phyloP scores from a whole-genome alignment of 441 rosid species.

The Syzygium malaccense region DNA sequence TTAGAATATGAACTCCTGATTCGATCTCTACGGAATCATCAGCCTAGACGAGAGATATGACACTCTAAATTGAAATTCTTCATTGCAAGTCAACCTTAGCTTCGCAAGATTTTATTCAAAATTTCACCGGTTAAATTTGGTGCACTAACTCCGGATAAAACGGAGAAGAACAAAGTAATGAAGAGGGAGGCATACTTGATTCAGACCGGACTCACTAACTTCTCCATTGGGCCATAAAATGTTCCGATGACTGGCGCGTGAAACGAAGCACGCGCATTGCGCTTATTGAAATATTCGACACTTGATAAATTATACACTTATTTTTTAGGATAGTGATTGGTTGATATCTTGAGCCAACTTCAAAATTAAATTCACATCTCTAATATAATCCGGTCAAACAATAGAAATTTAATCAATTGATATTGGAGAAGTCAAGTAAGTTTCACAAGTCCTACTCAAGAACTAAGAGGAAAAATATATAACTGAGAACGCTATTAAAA shows the following conservation, averaged over 20 bases:
- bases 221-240: neutral
- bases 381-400: rapidly evolving
- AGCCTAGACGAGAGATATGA: no score
- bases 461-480: neutral
- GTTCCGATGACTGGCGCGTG: rapidly evolving
- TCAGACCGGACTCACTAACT: neutral
- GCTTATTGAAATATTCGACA: no score
- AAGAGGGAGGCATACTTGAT: neutral
- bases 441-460: neutral
- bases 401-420: neutral
- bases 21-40: no score
- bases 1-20: no score
- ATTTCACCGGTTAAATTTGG: no score
- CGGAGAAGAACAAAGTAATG: no score
- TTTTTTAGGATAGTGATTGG: neutral
- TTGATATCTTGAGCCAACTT: neutral
- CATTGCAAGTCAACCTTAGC: neutral
- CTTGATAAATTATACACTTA: neutral
- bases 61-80: no score
- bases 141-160: no score
- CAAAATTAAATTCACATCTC: rapidly evolving
- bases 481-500: neutral
- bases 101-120: no score
- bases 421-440: neutral
- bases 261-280: no score